Base-by-base conservation (phyloP, 768 basidiomycete species). In the Tricholoma bakamatsutake region DNA sequence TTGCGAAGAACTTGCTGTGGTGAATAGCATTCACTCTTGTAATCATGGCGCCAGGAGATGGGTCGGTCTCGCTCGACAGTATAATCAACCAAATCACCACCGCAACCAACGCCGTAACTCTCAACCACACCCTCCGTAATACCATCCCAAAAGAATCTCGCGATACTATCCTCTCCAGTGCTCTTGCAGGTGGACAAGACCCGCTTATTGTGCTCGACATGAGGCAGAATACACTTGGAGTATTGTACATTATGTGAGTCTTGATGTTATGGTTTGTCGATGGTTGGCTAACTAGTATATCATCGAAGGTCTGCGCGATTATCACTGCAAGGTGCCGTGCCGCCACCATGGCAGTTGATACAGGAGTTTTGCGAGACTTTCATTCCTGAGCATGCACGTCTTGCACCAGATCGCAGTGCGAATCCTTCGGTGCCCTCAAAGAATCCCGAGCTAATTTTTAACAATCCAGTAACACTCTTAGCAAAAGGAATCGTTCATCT, bases 181-280 rank as follows among this genome's bases (percentile, higher is more conserved):
- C 75, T 10, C 64, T 88, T 6, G 66, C 78, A 0, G 76, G 77
- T 47, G 88, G 84, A 3, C 80, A 84, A 59, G 90, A 93, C 67
- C 90, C 90, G 8, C 64, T 93, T 50, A 54, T 69, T 2, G 65
- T 86, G 8, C 69, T 93, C 34, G 78, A 85, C 62, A 67, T 82
- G 24, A 67, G 71, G 30, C 63, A 62, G 30, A 80, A 89, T 65
- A 85, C 88, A 1, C 67, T 92, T 3, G 86, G 83, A 0, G 77
- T 83, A 40, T 67, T 92, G 40, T 87, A 83, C 61, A 88, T 93
- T 43, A 65, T 93, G 90, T 91, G 61, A 70, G 87, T 51, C 40
- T 31, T 13, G 55, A 31, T n/a, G 30, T 18, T 37, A 18, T 53
- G 18, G 3, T 35, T 24, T 6, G 21, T 27, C 17, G 5, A 15